Evolutionary conservation across 371 early-diverging fungal genomes (phyloP).

Genomic region (Batrachochytrium dendrobatidis): DNA sequence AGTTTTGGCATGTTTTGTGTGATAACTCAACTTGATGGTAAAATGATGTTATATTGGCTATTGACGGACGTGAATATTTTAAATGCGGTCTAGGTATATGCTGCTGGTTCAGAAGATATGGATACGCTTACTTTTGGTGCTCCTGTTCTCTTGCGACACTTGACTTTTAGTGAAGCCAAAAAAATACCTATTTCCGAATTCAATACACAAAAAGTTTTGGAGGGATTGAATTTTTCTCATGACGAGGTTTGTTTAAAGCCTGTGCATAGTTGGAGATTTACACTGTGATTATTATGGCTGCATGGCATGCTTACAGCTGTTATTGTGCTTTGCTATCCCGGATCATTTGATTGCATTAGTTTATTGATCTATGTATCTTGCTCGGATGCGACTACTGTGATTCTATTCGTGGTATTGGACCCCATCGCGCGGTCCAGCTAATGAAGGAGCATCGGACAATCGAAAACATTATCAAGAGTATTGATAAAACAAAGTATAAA

Average conservation of each 20-base stretch:
- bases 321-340: no score
- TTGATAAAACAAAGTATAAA: conserved; percentile 68
- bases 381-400: conserved; percentile 99
- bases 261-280: no score
- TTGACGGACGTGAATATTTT: conserved; percentile 7
- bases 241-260: conserved; percentile 64
- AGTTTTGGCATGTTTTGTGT: neutral
- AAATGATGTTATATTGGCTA: neutral
- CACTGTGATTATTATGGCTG: no score
- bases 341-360: conserved; percentile 54
- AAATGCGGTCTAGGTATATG: conserved; percentile 60
- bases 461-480: conserved; percentile 73
- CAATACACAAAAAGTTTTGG: conserved; percentile 72
- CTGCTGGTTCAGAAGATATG: conserved; percentile 99
- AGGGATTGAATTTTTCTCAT: conserved; percentile 71
- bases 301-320: no score
- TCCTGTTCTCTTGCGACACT: conserved; percentile 88
- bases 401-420: conserved; percentile 94
- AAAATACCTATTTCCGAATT: conserved; percentile 94
- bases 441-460: conserved; percentile 86
- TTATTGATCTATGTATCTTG: conserved; percentile 98
- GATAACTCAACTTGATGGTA: neutral
- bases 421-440: conserved; percentile 78
- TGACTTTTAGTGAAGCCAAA: conserved; percentile 89
- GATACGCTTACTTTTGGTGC: conserved; percentile 97